A percentile compares a stretch with the other conserved stretches of the same genome.
phyloP scores from a whole-genome alignment of 2,329 filamentous ascomycete genomes.

The Hirsutella thompsonii region DNA sequence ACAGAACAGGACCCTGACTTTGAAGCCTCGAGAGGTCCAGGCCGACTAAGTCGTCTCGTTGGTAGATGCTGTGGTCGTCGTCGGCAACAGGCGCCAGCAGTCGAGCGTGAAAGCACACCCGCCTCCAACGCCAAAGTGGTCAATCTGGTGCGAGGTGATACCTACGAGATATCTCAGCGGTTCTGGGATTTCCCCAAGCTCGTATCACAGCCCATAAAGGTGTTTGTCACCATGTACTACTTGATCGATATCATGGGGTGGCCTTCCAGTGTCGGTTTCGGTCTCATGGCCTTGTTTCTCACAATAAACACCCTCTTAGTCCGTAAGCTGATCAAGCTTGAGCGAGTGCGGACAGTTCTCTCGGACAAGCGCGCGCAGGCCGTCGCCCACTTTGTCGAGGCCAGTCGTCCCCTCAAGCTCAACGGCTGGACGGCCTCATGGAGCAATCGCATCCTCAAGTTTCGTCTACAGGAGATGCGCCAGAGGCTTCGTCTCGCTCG shows the following conservation, averaged over 20 bases:
- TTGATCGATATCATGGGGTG: constrained; percentile 66
- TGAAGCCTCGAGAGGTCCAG: neutral
- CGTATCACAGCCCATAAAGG: constrained; percentile 61
- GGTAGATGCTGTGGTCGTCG: constrained; percentile 5
- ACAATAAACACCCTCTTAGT: constrained; percentile 56
- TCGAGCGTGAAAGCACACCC: constrained; percentile 13
- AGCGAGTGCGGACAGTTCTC: constrained; percentile 55
- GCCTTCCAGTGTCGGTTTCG: constrained; percentile 61
- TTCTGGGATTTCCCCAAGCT: constrained; percentile 83
- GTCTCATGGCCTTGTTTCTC: constrained; percentile 58
- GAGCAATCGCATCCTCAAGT: constrained; percentile 21
- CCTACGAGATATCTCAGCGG: constrained; percentile 68
- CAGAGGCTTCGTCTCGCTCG: constrained; percentile 23
- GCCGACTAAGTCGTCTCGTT: constrained; percentile 7
- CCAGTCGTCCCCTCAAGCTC: constrained; percentile 52
- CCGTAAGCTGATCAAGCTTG: constrained; percentile 51
- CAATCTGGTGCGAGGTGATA: constrained; percentile 72
- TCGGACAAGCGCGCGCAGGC: constrained; percentile 71
- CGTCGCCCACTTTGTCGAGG: constrained; percentile 76
- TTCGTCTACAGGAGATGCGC: constrained; percentile 21
- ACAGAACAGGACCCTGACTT: constrained; percentile 19
- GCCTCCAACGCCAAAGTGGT: constrained; percentile 85
- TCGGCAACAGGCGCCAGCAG: constrained; percentile 7
- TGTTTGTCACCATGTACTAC: constrained; percentile 53
- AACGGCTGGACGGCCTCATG: constrained; percentile 26